Evolutionary conservation across 2,329 filamentous ascomycete species (phyloP), one percentile per base, ranked within the genome.

Genomic region (Corniculantispora saksenae): DNA sequence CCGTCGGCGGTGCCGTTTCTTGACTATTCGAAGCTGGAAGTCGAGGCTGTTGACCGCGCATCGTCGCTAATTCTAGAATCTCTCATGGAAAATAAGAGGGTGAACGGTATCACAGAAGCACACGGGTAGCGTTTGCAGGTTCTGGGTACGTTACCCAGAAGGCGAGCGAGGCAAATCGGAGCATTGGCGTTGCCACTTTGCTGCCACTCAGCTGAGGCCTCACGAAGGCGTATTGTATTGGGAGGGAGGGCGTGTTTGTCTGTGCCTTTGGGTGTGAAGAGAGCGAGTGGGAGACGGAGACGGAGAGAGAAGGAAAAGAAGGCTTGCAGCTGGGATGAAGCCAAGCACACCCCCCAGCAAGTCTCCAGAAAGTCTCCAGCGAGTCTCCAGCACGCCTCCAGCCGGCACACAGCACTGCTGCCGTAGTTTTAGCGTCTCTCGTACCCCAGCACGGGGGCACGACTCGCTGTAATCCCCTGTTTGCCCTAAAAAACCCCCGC

Each of bases 191-290:
- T 27, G 51, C 50, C 50, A 63, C 48, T 29, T n/a, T 23, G 50
- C 48, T 55, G 60, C 60, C 50, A 54, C 61, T 63, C 40, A 63
- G 61, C 53, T 56, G 61, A 57, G 61, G 60, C 60, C 50, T 45
- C 60, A 35, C 35, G 38, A 19, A 27, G 21, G 50, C 13, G 21
- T 53, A n/a, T n/a, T n/a, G n/a, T n/a, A n/a, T n/a, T n/a, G n/a
- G n/a, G n/a, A n/a, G n/a, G 32, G 47, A 21, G 47, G 17, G 47
- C 21, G 47, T 50, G n/a, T n/a, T n/a, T n/a, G n/a, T n/a, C n/a
- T n/a, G n/a, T n/a, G n/a, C n/a, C n/a, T n/a, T n/a, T n/a, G n/a
- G n/a, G n/a, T n/a, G n/a, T n/a, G n/a, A n/a, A n/a, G n/a, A n/a
- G n/a, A n/a, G n/a, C n/a, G n/a, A n/a, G n/a, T n/a, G n/a, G n/a